A percentile compares a stretch with the other conserved stretches of the same genome.
Conservation (phyloP, 2,329 filamentous ascomycete species). For the Tolypocladium endophyticum region DNA sequence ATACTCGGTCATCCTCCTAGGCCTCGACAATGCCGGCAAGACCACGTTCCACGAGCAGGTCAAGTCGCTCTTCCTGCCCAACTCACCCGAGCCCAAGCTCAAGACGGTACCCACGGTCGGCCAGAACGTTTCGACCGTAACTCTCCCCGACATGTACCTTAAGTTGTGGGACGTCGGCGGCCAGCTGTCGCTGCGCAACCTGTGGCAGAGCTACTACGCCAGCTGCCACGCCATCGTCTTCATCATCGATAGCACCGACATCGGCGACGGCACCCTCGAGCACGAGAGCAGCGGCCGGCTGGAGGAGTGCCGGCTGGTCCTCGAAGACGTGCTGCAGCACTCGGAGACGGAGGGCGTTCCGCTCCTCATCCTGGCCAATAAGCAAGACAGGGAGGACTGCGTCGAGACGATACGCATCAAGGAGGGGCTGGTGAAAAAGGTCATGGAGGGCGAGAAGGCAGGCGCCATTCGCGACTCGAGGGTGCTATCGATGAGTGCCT, state of each 20-base stretch:
- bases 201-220: constrained; percentile 95
- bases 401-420: constrained; percentile 97
- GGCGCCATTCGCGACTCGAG: constrained; percentile 78
- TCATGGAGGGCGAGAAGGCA: constrained; percentile 90
- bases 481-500: constrained; percentile 83
- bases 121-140: constrained; percentile 89
- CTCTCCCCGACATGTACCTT: constrained; percentile 87
- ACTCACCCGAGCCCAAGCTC: constrained; percentile 50
- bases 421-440: constrained; percentile 87
- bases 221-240: constrained; percentile 96
- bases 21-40: constrained; percentile 96
- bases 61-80: constrained; percentile 71
- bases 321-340: constrained; percentile 83
- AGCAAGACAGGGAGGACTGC: constrained; percentile 95
- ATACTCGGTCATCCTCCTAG: constrained; percentile 93
- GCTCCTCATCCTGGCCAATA: constrained; percentile 86
- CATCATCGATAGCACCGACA: constrained; percentile 90
- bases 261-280: constrained; percentile 68
- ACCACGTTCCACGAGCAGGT: constrained; percentile 96
- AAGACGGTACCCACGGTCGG: constrained; percentile 95
- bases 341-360: constrained; percentile 86
- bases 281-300: constrained; percentile 47
- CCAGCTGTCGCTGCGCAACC: constrained; percentile 74
- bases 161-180: constrained; percentile 98
- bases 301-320: constrained; percentile 78